Conservation (phyloP, 805 yeast species). For the Wickerhamomyces silvicola region DNA sequence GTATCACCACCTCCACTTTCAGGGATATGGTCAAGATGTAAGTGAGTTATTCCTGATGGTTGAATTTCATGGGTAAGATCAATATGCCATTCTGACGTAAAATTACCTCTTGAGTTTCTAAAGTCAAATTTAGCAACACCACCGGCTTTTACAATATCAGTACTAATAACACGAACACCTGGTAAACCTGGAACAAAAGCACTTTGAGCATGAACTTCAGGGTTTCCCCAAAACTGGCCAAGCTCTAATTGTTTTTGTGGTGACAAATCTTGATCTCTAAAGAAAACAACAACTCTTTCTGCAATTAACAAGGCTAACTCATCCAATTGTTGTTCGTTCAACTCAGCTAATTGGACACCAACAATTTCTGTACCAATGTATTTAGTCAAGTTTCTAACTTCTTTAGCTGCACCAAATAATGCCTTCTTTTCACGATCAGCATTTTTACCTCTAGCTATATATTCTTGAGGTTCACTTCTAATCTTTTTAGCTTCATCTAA, state of each 20-base stretch:
- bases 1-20: conserved; percentile 50
- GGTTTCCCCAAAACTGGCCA: conserved; percentile 40
- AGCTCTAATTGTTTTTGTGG: conserved; percentile 37
- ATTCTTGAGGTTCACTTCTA: conserved; percentile 27
- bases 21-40: conserved; percentile 48
- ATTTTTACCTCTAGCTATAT: conserved; percentile 27
- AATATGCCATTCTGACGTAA: too few species aligned
- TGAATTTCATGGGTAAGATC: conserved; percentile 50
- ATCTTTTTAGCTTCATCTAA: conserved; percentile 34
- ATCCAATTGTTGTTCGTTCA: conserved; percentile 37
- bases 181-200: conserved; percentile 30
- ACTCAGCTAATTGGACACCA: conserved; percentile 37
- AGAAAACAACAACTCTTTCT: conserved; percentile 44
- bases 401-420: conserved; percentile 31
- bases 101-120: too few species aligned
- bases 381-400: conserved; percentile 36
- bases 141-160: too few species aligned
- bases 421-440: conserved; percentile 39
- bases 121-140: too few species aligned
- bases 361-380: conserved; percentile 45
- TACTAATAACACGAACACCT: conserved; percentile 31
- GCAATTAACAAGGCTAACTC: conserved; percentile 42
- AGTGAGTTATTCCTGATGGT: conserved; percentile 49
- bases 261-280: conserved; percentile 40
- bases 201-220: conserved; percentile 33